phyloP scores from a whole-genome alignment of 2,329 filamentous ascomycete species.

The Cytospora paraplurivora region DNA sequence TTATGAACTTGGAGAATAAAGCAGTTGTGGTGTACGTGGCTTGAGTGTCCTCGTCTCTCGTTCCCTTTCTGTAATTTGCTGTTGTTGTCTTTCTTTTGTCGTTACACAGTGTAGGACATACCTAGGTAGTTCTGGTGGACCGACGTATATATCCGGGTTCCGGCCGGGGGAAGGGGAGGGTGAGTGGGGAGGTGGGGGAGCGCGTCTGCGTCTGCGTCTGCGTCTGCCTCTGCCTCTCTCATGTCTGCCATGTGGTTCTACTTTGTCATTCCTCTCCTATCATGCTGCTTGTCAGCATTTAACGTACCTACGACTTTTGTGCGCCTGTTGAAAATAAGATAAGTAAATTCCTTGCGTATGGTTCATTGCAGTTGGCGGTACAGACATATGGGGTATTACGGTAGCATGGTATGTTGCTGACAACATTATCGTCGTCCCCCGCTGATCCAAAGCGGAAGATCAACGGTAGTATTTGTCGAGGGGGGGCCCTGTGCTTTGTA shows the following conservation, averaged over 20 bases:
- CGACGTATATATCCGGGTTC: not conserved
- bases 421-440: too few relatives aligned
- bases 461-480: not conserved
- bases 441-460: not conserved
- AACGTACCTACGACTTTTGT: too few relatives aligned
- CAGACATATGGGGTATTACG: too few relatives aligned
- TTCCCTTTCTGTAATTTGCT: too few relatives aligned
- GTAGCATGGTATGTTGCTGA: too few relatives aligned
- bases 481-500: not conserved
- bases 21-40: too few relatives aligned
- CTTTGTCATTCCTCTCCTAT: not conserved
- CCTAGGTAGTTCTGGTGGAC: not conserved
- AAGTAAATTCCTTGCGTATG: too few relatives aligned
- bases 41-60: too few relatives aligned
- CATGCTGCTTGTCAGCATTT: not conserved
- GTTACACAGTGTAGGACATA: not conserved
- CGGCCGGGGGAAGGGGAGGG: not conserved
- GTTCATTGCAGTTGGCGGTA: too few relatives aligned
- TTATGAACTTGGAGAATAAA: too few relatives aligned
- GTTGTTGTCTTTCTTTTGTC: too few relatives aligned
- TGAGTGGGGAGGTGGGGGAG: not conserved
- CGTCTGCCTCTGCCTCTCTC: not conserved
- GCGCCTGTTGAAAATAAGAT: too few relatives aligned
- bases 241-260: not conserved
- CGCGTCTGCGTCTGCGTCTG: not conserved